phyloP scores from a whole-genome alignment of 1,139 yeast genomes.

The Lodderomyces metapsilosis region DNA sequence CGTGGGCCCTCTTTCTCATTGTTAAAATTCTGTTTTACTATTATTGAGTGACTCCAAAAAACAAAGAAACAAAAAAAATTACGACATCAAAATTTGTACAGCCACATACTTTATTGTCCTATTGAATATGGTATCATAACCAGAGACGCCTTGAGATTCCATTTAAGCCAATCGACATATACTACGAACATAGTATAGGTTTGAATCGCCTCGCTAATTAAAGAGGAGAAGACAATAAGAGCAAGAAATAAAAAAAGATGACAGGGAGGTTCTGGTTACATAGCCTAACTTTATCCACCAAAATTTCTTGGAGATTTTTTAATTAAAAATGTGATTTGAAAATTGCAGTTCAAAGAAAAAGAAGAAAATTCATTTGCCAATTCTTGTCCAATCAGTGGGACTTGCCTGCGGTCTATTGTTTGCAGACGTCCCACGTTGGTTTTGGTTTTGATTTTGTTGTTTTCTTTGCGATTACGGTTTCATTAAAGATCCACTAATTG shows the following conservation, averaged over 20 bases:
- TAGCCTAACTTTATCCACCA: not conserved
- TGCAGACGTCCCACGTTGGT: not conserved
- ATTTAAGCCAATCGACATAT: not conserved
- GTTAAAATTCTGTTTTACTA: no score
- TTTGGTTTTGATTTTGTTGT: not conserved
- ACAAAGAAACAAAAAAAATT: not conserved
- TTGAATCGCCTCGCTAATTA: not conserved
- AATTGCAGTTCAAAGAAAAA: not conserved
- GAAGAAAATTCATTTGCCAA: not conserved
- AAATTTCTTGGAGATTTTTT: conserved; percentile 1
- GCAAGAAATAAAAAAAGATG: no score
- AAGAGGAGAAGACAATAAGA: not conserved
- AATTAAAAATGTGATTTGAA: not conserved
- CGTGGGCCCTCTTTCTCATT: no score
- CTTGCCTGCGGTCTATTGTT: not conserved
- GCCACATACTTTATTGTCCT: no score
- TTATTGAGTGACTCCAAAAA: no score
- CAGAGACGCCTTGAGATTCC: not conserved
- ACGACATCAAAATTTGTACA: no score
- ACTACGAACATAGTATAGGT: not conserved
- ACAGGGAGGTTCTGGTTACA: not conserved
- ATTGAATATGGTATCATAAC: conserved; percentile 1
- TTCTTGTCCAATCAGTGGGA: not conserved
- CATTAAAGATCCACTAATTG: not conserved
- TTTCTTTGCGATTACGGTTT: not conserved